Evolutionary conservation across 768 basidiomycete genomes (phyloP), one percentile per base, ranked within the genome.

Genomic region (Pilatotrama ljubarskyi): DNA sequence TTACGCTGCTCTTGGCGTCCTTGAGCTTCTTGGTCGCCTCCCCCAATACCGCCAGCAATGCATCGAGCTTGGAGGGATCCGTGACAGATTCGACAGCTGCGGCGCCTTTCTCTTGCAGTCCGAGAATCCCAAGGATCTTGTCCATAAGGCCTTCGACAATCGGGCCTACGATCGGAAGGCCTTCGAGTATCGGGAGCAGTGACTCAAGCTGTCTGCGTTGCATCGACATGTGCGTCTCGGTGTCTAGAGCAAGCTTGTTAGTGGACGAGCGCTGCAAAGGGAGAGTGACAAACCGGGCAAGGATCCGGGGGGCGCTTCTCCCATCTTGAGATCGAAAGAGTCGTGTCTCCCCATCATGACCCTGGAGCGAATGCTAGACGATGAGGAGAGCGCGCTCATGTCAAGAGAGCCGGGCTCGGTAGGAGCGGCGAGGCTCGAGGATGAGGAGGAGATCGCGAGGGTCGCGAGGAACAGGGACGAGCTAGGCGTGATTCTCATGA

Each of bases 381-480:
- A 64, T 3, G 59, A 43, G 14, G 56, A 47, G 35, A 58, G 10
- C 11, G 41, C 49, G 43, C 38, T 53, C 17, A 29, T 15, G n/a
- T 55, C 57, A 11, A 48, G 38, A 52, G 62, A 24, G 13, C 42
- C 41, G 38, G 47, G 15, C 35, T 65, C 64, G 8, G 69, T 55
- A 9, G 73, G 73, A 1, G 72, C 71, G 2, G 73, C 73, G 43
- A 74, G 56, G 36, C 61, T 61, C 29, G 66, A 64, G 1, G 72
- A 61, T n/a, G 73, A 72, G 0, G 72, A 69, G 3, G 69, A 65
- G 36, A 67, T 58, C 17, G 71, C 73, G 46, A 74, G 65, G 17
- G 70, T 64, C 8, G 71, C 72, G 40, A 74, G 59, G 54, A 74
- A 15, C 42, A 74, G 41, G n/a, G 73, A 74, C 44, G 73, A 73